These are phyloP conservation scores for Metschnikowia noctiluminum DNA, from an alignment of 805 yeast species.

Conservation along the genomic window DNA sequence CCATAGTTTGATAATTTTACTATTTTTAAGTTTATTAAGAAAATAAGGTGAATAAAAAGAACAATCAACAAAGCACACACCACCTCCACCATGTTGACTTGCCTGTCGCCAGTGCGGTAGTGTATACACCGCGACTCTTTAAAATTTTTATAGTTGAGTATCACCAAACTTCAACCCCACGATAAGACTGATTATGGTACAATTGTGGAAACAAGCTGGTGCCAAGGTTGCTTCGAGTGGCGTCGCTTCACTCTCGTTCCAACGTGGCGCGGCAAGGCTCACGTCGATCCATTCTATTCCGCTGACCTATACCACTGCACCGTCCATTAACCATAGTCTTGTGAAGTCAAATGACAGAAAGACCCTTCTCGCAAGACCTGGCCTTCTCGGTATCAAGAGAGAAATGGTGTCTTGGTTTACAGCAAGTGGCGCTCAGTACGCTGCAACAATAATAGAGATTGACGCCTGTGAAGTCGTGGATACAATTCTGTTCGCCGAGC, in stretches of 20 bases:
- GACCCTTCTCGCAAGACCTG: constrained; percentile 73
- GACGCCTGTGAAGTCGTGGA: constrained; percentile 83
- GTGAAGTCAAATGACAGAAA: constrained; percentile 69
- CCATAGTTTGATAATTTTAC: too few species aligned
- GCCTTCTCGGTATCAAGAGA: constrained; percentile 75
- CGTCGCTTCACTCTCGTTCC: constrained; percentile 6
- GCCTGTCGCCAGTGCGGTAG: constrained; percentile 6
- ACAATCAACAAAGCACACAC: too few species aligned
- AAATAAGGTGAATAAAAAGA: too few species aligned
- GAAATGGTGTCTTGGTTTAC: constrained; percentile 90
- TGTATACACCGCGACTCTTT: constrained; percentile 7
- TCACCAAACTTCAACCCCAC: not conserved
- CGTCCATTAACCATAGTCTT: constrained; percentile 61
- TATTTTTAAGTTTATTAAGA: too few species aligned
- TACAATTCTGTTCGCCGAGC: constrained; percentile 63
- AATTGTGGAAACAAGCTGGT: constrained; percentile 10
- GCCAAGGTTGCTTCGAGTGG: constrained; percentile 4
- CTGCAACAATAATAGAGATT: constrained; percentile 86
- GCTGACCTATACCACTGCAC: constrained; percentile 42
- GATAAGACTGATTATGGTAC: constrained; percentile 4
- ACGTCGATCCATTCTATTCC: constrained; percentile 53
- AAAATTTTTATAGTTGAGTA: constrained; percentile 3
- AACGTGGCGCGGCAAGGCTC: constrained; percentile 40
- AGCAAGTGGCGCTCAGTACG: constrained; percentile 62
- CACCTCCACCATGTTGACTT: too few species aligned